Evolutionary conservation across 768 basidiomycete species (phyloP).

Genomic region (Suillus brevipes): DNA sequence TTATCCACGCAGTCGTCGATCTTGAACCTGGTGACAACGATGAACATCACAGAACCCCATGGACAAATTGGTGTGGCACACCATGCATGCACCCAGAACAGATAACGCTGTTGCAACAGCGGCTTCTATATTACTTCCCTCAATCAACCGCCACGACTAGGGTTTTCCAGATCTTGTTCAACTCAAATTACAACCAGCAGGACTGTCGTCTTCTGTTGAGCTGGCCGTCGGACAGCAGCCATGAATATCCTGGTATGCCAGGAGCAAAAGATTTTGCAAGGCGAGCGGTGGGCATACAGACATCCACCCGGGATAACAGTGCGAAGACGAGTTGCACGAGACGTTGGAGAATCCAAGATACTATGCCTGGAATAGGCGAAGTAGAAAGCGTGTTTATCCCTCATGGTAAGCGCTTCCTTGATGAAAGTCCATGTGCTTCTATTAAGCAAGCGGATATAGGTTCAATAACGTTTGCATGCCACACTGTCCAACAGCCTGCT

Average conservation of each 20-base stretch:
- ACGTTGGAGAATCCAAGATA: slow-evolving; percentile 74
- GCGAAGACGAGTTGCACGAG: slow-evolving; percentile 88
- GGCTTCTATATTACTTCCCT: slow-evolving; percentile 56
- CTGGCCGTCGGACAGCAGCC: slow-evolving; percentile 69
- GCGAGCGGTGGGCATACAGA: slow-evolving; percentile 67
- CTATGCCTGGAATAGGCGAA: slow-evolving; percentile 60
- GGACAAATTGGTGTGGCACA: slow-evolving; percentile 91
- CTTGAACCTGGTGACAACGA: slow-evolving; percentile 70
- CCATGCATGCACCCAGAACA: slow-evolving; percentile 59
- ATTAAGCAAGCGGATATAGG: slow-evolving; percentile 24
- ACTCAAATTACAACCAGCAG: slow-evolving; percentile 38
- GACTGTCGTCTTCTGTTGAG: slow-evolving; percentile 62
- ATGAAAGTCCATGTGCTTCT: slow-evolving; percentile 37
- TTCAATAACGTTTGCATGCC: slow-evolving; percentile 42
- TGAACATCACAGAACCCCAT: slow-evolving; percentile 67
- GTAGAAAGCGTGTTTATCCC: slow-evolving; percentile 90
- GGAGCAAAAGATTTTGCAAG: slow-evolving; percentile 49
- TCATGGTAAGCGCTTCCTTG: slow-evolving; percentile 62
- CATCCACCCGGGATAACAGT: slow-evolving; percentile 51
- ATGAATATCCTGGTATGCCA: slow-evolving; percentile 41
- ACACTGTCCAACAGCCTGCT: slow-evolving; percentile 30
- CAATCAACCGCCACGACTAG: slow-evolving; percentile 53
- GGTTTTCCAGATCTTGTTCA: slow-evolving; percentile 79
- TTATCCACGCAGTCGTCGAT: slow-evolving; percentile 83
- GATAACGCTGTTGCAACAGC: slow-evolving; percentile 56